phyloP scores from a whole-genome alignment of 352 stramenopile genomes.

The Pelagophyceae sp. region DNA sequence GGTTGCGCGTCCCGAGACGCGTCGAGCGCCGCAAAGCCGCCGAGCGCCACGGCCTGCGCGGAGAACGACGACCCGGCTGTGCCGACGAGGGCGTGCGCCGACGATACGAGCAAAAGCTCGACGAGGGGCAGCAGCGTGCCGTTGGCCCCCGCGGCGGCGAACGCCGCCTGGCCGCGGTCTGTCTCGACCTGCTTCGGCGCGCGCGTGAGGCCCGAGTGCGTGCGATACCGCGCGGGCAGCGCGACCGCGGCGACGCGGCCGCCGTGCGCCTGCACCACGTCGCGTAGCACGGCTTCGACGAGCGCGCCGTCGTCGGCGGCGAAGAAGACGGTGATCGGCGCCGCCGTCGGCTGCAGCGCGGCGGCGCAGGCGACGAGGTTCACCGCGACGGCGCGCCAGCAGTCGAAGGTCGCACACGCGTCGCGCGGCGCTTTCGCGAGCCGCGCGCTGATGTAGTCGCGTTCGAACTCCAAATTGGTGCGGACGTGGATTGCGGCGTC shows the following conservation, averaged over 20 bases:
- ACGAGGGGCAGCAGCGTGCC: not conserved
- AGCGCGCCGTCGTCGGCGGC: not conserved
- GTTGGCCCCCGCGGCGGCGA: not conserved
- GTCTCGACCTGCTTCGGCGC: not conserved
- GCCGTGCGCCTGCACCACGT: not conserved
- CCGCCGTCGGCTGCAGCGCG: not conserved
- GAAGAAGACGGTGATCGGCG: not conserved
- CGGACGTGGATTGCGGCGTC: not conserved
- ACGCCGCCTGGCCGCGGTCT: not conserved
- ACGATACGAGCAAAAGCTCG: not conserved
- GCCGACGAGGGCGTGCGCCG: not conserved
- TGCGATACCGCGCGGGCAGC: not conserved
- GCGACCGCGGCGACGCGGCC: not conserved
- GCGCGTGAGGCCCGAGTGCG: not conserved
- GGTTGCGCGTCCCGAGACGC: too few species aligned
- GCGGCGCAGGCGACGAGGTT: not conserved
- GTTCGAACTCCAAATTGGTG: constrained; percentile 3
- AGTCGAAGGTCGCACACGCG: not conserved
- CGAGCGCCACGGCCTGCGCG: not conserved
- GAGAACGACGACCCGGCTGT: constrained; percentile 1
- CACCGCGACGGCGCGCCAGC: not conserved
- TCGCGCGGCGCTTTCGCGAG: too few species aligned
- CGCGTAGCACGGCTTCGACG: not conserved
- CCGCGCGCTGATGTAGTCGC: not conserved
- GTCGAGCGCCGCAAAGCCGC: too few species aligned